Conservation (phyloP, 441 rosid genomes). For the Pelargonium australe region DNA sequence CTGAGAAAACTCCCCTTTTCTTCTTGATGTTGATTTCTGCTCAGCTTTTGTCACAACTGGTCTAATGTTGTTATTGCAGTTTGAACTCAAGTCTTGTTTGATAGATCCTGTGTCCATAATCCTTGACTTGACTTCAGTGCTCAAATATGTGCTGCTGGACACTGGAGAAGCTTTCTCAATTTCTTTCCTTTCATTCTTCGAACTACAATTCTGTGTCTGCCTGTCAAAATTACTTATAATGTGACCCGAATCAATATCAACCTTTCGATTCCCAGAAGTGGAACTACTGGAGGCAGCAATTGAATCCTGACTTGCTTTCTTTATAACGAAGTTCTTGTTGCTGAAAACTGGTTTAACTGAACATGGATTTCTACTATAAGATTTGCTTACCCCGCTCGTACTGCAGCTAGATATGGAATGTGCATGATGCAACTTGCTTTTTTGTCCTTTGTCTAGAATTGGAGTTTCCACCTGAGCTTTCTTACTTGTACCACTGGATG, state of each 20-base stretch:
- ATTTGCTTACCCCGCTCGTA: constrained; percentile 25
- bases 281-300: constrained; percentile 28
- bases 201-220: constrained; percentile 16
- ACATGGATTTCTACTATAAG: constrained; percentile 28
- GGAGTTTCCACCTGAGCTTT: constrained; percentile 23
- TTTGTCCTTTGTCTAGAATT: constrained; percentile 27
- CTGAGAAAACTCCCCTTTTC: constrained; percentile 62
- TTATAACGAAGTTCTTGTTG: constrained; percentile 45
- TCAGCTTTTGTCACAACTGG: constrained; percentile 34
- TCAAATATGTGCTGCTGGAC: constrained; percentile 29
- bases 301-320: constrained; percentile 43
- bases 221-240: constrained; percentile 29
- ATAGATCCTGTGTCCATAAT: constrained; percentile 29
- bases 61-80: constrained; percentile 26
- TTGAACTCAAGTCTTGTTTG: constrained; percentile 28
- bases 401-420: constrained; percentile 27
- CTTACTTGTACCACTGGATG: constrained; percentile 20
- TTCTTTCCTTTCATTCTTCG: constrained; percentile 31
- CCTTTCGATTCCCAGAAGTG: constrained; percentile 22
- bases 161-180: constrained; percentile 29
- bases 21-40: constrained; percentile 49
- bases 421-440: constrained; percentile 29
- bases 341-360: constrained; percentile 47
- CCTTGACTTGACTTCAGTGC: constrained; percentile 34
- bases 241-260: constrained; percentile 31